These are phyloP conservation scores for Suhomyces taliae DNA, from an alignment of 1,139 yeast genomes.

Conservation along the genomic window DNA sequence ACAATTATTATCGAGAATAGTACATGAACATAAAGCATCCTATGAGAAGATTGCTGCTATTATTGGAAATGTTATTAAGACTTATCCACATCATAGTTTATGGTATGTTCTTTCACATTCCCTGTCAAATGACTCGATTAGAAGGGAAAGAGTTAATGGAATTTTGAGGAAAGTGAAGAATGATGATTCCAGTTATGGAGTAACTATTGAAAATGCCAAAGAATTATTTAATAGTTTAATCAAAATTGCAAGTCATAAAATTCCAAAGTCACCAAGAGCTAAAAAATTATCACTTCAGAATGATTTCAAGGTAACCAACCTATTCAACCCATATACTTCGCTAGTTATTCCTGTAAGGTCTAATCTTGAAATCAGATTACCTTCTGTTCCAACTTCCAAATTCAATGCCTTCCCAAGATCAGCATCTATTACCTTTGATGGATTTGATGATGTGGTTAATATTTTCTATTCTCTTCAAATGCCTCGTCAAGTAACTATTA, in stretches of 20 bases:
- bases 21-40: slow-evolving; percentile 61
- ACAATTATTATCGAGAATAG: slow-evolving; percentile 78
- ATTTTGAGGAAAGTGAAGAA: slow-evolving; percentile 25
- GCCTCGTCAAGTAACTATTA: slow-evolving; percentile 75
- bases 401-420: slow-evolving; percentile 56
- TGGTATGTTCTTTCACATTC: slow-evolving; percentile 83
- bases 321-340: slow-evolving; percentile 54
- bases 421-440: slow-evolving; percentile 52
- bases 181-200: slow-evolving; percentile 15
- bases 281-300: slow-evolving; percentile 37
- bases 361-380: slow-evolving; percentile 68
- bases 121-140: slow-evolving; percentile 60
- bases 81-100: slow-evolving; percentile 78
- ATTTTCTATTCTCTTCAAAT: slow-evolving; percentile 81
- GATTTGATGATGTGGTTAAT: slow-evolving; percentile 62
- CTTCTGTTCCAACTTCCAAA: slow-evolving; percentile 47
- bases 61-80: slow-evolving; percentile 53
- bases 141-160: slow-evolving; percentile 52
- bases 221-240: slow-evolving; percentile 37
- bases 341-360: slow-evolving; percentile 81
- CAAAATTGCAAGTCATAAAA: slow-evolving; percentile 34
- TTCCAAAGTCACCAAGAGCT: slow-evolving; percentile 37
- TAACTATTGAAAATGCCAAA: slow-evolving; percentile 29
- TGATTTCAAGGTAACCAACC: slow-evolving; percentile 46
- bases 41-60: slow-evolving; percentile 57